phyloP scores from a whole-genome alignment of 2,329 filamentous ascomycete genomes.

The Macroventuria anomochaeta region DNA sequence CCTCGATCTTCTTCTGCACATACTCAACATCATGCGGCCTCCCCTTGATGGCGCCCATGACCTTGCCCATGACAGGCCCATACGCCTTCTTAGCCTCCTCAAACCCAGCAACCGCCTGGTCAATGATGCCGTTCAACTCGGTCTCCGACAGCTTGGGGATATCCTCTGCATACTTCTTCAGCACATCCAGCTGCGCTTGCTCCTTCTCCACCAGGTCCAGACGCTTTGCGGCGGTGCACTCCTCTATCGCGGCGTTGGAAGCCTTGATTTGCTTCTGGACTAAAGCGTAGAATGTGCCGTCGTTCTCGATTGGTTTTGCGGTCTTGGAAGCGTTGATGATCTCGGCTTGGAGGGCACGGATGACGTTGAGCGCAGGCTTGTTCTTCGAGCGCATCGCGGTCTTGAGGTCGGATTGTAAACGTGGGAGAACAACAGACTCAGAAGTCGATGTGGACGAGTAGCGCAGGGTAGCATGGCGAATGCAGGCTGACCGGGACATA shows the following conservation, averaged over 20 bases:
- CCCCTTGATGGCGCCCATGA: slow-evolving; percentile 62
- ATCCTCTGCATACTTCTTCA: slow-evolving; percentile 68
- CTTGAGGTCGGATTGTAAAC: slow-evolving; percentile 56
- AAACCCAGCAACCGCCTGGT: slow-evolving; percentile 59
- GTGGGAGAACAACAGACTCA: slow-evolving; percentile 47
- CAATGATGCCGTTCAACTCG: slow-evolving; percentile 64
- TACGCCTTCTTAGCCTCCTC: slow-evolving; percentile 59
- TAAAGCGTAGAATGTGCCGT: slow-evolving; percentile 71
- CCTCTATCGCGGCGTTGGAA: slow-evolving; percentile 64
- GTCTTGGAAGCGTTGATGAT: slow-evolving; percentile 80
- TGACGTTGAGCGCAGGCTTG: slow-evolving; percentile 67
- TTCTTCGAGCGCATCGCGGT: slow-evolving; percentile 57
- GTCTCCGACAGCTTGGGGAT: slow-evolving; percentile 65
- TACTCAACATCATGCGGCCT: slow-evolving; percentile 69
- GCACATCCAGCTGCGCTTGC: slow-evolving; percentile 66
- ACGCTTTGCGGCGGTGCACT: slow-evolving; percentile 69
- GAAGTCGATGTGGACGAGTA: slow-evolving; percentile 27
- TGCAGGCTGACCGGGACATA: slow-evolving; percentile 22
- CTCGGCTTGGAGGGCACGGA: slow-evolving; percentile 72
- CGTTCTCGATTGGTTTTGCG: slow-evolving; percentile 69
- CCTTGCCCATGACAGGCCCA: slow-evolving; percentile 69
- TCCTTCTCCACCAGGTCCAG: slow-evolving; percentile 75
- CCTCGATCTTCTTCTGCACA: slow-evolving; percentile 67
- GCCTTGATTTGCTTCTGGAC: slow-evolving; percentile 69
- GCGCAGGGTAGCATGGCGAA: slow-evolving; percentile 30